Evolutionary conservation across 2,329 filamentous ascomycete species (phyloP).

Genomic region (Periconia sp.): DNA sequence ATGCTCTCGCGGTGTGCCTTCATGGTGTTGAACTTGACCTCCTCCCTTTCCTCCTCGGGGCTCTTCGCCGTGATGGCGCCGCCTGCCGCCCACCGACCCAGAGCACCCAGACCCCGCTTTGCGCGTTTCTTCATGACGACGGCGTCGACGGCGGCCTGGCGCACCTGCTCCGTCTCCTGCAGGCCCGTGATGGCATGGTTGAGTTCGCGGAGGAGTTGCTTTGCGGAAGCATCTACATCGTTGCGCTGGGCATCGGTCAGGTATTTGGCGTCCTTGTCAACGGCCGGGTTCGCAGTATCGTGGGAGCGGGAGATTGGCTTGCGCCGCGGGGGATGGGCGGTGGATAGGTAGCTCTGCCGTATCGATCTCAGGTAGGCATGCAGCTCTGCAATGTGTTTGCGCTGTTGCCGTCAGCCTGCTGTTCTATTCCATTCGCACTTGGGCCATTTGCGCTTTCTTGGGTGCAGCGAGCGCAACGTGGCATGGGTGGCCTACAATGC

Average conservation of each 20-base stretch:
- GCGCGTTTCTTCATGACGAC: conserved; percentile 72
- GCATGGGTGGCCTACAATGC: conserved; percentile 67
- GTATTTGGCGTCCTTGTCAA: conserved; percentile 53
- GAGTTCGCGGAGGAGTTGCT: conserved; percentile 80
- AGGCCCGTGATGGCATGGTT: conserved; percentile 79
- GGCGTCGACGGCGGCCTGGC: conserved; percentile 72
- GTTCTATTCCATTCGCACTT: conserved; percentile 2
- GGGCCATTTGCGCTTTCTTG: not conserved
- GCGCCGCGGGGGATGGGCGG: conserved; percentile 62
- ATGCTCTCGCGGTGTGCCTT: conserved; percentile 78
- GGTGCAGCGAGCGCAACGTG: conserved; percentile 19
- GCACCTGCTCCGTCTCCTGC: conserved; percentile 78
- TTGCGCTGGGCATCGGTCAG: conserved; percentile 83
- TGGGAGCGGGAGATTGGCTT: conserved; percentile 49
- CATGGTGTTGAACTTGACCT: conserved; percentile 67
- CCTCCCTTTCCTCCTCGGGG: conserved; percentile 70
- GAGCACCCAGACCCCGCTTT: conserved; percentile 62
- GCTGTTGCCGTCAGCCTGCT: conserved; percentile 56
- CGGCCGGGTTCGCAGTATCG: conserved; percentile 29
- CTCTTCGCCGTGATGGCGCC: conserved; percentile 55
- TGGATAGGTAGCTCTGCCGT: conserved; percentile 88
- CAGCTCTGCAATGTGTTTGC: conserved; percentile 79
- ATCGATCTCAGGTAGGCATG: conserved; percentile 79
- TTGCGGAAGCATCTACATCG: conserved; percentile 83
- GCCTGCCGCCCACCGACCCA: conserved; percentile 69